These are phyloP conservation scores for Orbilia ellipsospora DNA, from an alignment of 2,329 filamentous ascomycete genomes.

Conservation along the genomic window DNA sequence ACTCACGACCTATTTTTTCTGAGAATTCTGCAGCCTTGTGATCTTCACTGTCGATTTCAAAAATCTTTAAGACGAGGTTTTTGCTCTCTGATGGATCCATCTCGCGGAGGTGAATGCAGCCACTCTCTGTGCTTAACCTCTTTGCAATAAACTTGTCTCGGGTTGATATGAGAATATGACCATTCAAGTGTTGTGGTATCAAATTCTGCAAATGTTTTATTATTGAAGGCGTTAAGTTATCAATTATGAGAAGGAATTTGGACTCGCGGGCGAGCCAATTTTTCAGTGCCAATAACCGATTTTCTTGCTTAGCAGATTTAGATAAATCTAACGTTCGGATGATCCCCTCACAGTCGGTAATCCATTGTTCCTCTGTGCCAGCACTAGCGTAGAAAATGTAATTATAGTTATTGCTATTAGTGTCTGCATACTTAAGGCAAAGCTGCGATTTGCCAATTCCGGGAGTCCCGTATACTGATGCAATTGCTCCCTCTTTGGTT, in stretches of 20 bases:
- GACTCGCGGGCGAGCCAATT: not conserved
- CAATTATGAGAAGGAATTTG: slow-evolving; percentile 18
- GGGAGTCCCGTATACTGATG: slow-evolving; percentile 19
- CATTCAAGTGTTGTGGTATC: not conserved
- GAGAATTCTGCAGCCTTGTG: not conserved
- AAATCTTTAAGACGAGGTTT: slow-evolving; percentile 10
- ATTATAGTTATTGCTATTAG: slow-evolving; percentile 6
- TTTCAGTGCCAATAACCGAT: slow-evolving; percentile 1
- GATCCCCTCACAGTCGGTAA: slow-evolving; percentile 19
- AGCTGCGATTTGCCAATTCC: slow-evolving; percentile 30
- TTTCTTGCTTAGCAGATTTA: not conserved
- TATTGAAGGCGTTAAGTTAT: not conserved
- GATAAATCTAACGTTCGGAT: not conserved
- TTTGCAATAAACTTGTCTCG: slow-evolving; percentile 13
- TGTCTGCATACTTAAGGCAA: slow-evolving; percentile 13
- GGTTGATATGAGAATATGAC: slow-evolving; percentile 20
- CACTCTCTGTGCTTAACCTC: not conserved
- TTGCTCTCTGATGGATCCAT: slow-evolving; percentile 22
- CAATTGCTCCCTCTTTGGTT: not conserved
- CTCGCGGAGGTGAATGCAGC: slow-evolving; percentile 15
- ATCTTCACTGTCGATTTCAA: not conserved
- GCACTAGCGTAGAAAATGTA: slow-evolving; percentile 14
- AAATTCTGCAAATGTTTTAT: not conserved
- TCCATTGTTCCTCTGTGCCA: slow-evolving; percentile 12
- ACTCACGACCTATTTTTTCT: slow-evolving; percentile 11